Percentiles rank a stretch among this genome's conserved stretches.
phyloP scores from a whole-genome alignment of 345 rosid species.

The Aegle marmelos region DNA sequence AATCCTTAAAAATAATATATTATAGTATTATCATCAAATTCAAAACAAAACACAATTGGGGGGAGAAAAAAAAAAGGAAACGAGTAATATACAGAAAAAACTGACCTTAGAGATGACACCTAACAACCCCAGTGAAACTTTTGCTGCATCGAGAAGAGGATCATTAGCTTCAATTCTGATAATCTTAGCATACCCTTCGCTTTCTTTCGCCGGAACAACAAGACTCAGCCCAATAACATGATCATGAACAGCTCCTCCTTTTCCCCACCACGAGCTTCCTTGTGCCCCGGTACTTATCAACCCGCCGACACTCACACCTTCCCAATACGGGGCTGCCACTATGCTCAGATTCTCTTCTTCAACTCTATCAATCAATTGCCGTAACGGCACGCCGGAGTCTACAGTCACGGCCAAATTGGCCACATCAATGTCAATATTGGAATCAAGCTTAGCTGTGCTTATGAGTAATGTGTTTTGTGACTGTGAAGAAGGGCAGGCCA shows the following conservation, averaged over 20 bases:
- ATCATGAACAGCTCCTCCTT: slow-evolving; percentile 92
- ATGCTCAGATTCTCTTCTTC: slow-evolving; percentile 66
- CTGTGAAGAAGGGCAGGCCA: slow-evolving; percentile 59
- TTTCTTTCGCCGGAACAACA: slow-evolving; percentile 49
- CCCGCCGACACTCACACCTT: slow-evolving; percentile 90
- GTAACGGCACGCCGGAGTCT: slow-evolving; percentile 65
- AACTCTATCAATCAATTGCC: slow-evolving; percentile 62
- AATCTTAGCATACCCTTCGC: slow-evolving; percentile 67
- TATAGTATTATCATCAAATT: too few species aligned
- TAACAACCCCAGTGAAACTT: slow-evolving; percentile 65
- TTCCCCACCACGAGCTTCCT: slow-evolving; percentile 96
- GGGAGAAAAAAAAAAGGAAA: not conserved
- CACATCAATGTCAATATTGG: slow-evolving; percentile 48
- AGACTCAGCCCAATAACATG: slow-evolving; percentile 71
- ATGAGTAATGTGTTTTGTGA: slow-evolving; percentile 43
- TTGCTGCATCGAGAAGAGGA: slow-evolving; percentile 69
- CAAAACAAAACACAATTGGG: too few species aligned
- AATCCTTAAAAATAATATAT: too few species aligned
- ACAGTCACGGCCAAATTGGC: slow-evolving; percentile 51
- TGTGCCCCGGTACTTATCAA: slow-evolving; percentile 81
- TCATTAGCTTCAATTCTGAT: slow-evolving; percentile 44
- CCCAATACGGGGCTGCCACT: slow-evolving; percentile 85
- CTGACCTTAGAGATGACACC: slow-evolving; percentile 89
- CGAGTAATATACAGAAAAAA: too few species aligned
- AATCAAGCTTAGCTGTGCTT: slow-evolving; percentile 53